Evolutionary conservation across 148 eudicot species (phyloP), one percentile per base, ranked within the genome.

Genomic region (Polygonum maritimum): DNA sequence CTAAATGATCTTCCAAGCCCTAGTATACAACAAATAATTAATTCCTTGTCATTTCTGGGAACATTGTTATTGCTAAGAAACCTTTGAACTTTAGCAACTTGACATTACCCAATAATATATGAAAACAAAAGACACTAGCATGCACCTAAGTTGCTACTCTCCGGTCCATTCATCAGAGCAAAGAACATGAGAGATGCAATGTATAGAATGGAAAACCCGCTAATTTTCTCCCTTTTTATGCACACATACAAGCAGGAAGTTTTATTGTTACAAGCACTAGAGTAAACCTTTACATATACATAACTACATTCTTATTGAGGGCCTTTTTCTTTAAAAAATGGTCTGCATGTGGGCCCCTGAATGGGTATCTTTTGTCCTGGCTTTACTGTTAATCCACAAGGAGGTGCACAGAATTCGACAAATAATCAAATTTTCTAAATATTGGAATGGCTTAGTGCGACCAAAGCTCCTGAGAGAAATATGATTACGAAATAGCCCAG

Each of bases 1-100:
- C 98, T 16, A 92, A 82, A 86, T 95, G 98, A 88, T 95, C 97
- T 87, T 95, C 98, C 78, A 95, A 82, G 62, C 98, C 98, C 98
- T 94, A 80, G 75, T 48, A 73, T 26, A 60, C 33, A 60, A 11
- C 36, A 60, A 8, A 60, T 2, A 38, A 19, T 2, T 9, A 33
- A 12, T 67, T 15, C 60, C 7, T 54, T 19, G 26, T 16, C 16
- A 14, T 3, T 2, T 49, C 5, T 13, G 54, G 16, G 4, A 12
- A 49, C 19, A 49, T 14, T 49, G n/a, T 16, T 4, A 49, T 49
- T 49, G 55, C 15, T 49, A 13, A 14, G n/a, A 49, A 49, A 54
- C 26, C 22, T 10, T 54, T 54, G 60, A 54, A 54, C 26, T 19
- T 54, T n/a, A 19, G 60, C 60, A 54, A 54, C 60, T n/a, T n/a